Conservation (phyloP, 148 eudicot species). For the Chenopodium suecicum region DNA sequence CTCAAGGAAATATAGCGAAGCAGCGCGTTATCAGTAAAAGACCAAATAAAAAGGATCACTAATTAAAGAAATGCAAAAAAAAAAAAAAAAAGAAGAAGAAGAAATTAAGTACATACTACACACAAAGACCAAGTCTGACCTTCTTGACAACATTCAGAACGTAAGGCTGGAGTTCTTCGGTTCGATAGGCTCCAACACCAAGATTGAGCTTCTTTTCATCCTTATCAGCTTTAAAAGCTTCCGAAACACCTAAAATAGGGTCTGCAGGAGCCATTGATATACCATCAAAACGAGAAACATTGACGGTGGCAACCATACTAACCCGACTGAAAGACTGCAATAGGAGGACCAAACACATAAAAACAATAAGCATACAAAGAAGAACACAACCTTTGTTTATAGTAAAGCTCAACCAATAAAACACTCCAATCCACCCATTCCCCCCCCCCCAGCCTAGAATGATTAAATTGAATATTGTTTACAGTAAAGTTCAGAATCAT, state of each 20-base stretch:
- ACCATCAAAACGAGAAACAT: slow-evolving; percentile 73
- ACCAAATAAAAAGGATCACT: neutral
- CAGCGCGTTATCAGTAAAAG: neutral
- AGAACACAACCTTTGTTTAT: neutral
- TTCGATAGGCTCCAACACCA: slow-evolving; percentile 98
- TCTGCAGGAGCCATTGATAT: slow-evolving; percentile 98
- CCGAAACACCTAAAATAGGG: slow-evolving; percentile 96
- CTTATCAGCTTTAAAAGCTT: slow-evolving; percentile 90
- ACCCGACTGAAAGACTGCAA: slow-evolving; percentile 59
- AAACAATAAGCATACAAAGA: neutral
- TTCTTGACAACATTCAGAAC: slow-evolving; percentile 92
- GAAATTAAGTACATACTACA: neutral
- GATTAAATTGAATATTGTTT: too few relatives aligned
- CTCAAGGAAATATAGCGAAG: neutral
- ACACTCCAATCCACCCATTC: neutral
- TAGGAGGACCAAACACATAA: neutral
- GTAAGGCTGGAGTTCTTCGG: slow-evolving; percentile 97
- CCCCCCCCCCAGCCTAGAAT: neutral
- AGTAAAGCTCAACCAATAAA: neutral
- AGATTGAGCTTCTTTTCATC: slow-evolving; percentile 89
- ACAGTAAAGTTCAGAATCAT: neutral
- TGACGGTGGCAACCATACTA: slow-evolving; percentile 67
- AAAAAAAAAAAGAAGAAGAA: neutral
- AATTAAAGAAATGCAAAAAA: neutral
- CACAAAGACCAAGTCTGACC: slow-evolving; percentile 37